Evolutionary conservation across 805 yeast genomes (phyloP).

Genomic region (Candida adriatica): DNA sequence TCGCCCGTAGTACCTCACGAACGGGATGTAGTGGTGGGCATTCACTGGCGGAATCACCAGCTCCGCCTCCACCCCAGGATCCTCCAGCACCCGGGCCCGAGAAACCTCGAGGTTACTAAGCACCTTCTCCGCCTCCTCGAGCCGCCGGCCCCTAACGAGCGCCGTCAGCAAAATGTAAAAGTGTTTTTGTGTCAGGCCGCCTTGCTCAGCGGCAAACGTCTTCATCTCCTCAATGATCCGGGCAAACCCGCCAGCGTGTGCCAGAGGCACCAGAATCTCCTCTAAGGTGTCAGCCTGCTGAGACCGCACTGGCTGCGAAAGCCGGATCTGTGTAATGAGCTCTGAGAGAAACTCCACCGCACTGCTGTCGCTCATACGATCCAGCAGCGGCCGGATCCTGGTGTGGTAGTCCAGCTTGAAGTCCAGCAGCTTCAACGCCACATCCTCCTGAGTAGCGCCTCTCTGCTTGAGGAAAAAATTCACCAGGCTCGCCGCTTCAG

Average conservation of each 20-base stretch:
- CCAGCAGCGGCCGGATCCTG: slow-evolving; percentile 19
- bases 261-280: slow-evolving; percentile 14
- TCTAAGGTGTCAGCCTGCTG: slow-evolving; percentile 16
- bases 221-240: slow-evolving; percentile 10
- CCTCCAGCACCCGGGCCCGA: slow-evolving; percentile 7
- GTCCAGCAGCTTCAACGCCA: slow-evolving; percentile 16
- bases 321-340: slow-evolving; percentile 16
- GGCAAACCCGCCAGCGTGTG: slow-evolving; percentile 13
- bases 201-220: slow-evolving; percentile 5
- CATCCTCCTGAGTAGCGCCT: slow-evolving; percentile 11
- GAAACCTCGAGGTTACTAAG: slow-evolving; percentile 27
- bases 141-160: slow-evolving; percentile 19
- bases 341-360: slow-evolving; percentile 13
- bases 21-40: slow-evolving; percentile 35
- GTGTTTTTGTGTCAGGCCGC: slow-evolving; percentile 17
- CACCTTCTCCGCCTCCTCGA: slow-evolving; percentile 27
- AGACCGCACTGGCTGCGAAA: slow-evolving; percentile 10
- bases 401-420: slow-evolving; percentile 22
- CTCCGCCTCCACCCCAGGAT: slow-evolving; percentile 8
- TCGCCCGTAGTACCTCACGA: slow-evolving; percentile 29
- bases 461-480: slow-evolving; percentile 21
- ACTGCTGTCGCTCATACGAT: slow-evolving; percentile 10
- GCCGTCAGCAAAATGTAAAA: slow-evolving; percentile 23
- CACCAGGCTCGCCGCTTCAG: slow-evolving; percentile 15
- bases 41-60: slow-evolving; percentile 30